Evolutionary conservation across 2,329 filamentous ascomycete genomes (phyloP).

Genomic region (Fusarium euwallaceae): DNA sequence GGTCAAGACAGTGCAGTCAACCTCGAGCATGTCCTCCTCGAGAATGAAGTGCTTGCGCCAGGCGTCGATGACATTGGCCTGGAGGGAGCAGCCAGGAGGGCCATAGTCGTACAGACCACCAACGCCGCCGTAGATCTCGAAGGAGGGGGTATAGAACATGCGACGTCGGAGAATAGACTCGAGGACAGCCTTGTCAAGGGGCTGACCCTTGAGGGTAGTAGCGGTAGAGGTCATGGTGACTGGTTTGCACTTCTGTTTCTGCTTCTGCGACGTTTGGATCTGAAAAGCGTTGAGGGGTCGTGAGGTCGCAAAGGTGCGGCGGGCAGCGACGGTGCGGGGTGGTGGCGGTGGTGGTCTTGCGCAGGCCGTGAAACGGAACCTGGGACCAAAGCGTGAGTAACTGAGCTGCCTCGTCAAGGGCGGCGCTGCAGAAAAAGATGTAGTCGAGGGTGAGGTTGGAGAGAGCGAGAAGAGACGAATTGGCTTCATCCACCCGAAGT

Average conservation of each 20-base stretch:
- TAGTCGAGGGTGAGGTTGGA: slow-evolving; percentile 26
- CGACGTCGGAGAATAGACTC: slow-evolving; percentile 89
- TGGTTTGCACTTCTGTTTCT: slow-evolving; percentile 42
- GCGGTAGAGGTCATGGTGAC: slow-evolving; percentile 63
- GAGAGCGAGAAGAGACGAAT: slow-evolving; percentile 41
- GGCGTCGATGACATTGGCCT: slow-evolving; percentile 87
- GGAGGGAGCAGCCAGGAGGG: slow-evolving; percentile 86
- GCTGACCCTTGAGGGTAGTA: slow-evolving; percentile 89
- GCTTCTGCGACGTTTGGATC: slow-evolving; percentile 45
- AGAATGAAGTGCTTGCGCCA: slow-evolving; percentile 96
- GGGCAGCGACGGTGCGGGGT: slow-evolving; percentile 36
- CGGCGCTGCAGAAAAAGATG: slow-evolving; percentile 25
- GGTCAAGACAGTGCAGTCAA: slow-evolving; percentile 94
- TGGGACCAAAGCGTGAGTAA: slow-evolving; percentile 24
- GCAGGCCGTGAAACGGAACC: slow-evolving; percentile 42
- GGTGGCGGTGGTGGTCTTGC: slow-evolving; percentile 32
- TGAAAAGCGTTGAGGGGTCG: slow-evolving; percentile 49
- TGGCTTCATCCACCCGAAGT: slow-evolving; percentile 48
- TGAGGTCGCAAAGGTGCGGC: slow-evolving; percentile 49
- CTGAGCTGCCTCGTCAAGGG: slow-evolving; percentile 37
- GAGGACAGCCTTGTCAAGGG: slow-evolving; percentile 84
- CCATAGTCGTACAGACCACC: slow-evolving; percentile 94
- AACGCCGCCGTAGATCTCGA: slow-evolving; percentile 94
- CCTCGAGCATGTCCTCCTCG: slow-evolving; percentile 94
- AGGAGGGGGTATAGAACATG: slow-evolving; percentile 94